Percentiles rank a stretch among this genome's conserved stretches.
Evolutionary conservation across 331 rosid species (phyloP).

Genomic region (Malus hybrid): DNA sequence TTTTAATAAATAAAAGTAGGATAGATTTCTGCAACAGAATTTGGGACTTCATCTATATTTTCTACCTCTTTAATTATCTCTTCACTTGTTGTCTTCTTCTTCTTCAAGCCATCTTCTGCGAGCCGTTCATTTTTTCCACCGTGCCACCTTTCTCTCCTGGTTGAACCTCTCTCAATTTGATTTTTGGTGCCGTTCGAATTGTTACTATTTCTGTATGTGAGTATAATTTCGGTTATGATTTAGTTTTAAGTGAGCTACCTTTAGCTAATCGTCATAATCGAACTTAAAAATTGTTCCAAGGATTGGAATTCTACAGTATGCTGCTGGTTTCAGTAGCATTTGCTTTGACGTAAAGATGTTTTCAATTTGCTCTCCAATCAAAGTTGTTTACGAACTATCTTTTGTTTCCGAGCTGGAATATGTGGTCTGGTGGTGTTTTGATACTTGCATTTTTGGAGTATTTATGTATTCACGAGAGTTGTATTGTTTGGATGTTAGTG

Average conservation of each 20-base stretch:
- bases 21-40: too few relatives aligned
- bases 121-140: too few relatives aligned
- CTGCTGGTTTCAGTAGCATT: neutral
- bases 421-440: neutral
- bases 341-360: neutral
- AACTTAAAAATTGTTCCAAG: neutral
- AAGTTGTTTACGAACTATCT: neutral
- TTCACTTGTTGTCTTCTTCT: too few relatives aligned
- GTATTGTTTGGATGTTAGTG: conserved; percentile 47
- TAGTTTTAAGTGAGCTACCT: neutral
- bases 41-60: too few relatives aligned
- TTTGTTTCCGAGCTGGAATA: neutral
- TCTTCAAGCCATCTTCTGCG: too few relatives aligned
- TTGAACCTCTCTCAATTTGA: too few relatives aligned
- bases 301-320: neutral
- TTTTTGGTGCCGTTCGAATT: neutral
- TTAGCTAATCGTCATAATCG: neutral
- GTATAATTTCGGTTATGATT: too few relatives aligned
- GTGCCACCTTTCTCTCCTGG: too few relatives aligned
- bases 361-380: neutral
- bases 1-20: too few relatives aligned
- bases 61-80: too few relatives aligned
- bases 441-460: neutral
- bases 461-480: neutral
- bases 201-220: neutral